A percentile compares a stretch with the other conserved stretches of the same genome.
Evolutionary conservation across 805 yeast genomes (phyloP).

Genomic region (Sugiyamaella floridensis): DNA sequence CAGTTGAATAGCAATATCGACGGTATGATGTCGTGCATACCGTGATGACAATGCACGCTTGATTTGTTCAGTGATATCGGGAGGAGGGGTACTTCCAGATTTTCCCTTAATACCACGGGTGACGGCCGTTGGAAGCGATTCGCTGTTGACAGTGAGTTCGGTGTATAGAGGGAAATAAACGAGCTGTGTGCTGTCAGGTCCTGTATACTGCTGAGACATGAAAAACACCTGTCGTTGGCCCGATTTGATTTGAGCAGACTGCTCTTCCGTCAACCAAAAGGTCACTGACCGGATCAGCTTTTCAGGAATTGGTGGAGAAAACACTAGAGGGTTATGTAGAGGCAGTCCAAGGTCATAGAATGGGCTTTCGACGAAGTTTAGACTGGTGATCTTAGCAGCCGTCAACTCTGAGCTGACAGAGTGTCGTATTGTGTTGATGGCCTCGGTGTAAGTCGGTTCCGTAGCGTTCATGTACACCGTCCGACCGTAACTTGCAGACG

Average conservation of each 20-base stretch:
- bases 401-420: background rate
- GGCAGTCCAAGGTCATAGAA: conserved; percentile 19
- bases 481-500: conserved; percentile 6
- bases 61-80: conserved; percentile 57
- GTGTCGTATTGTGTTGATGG: background rate
- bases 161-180: conserved; percentile 66
- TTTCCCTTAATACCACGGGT: conserved; percentile 65
- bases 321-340: conserved; percentile 18
- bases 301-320: conserved; percentile 10
- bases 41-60: conserved; percentile 8
- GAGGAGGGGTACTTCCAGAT: conserved; percentile 76
- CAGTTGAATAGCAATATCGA: background rate
- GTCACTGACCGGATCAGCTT: conserved; percentile 6
- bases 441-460: background rate
- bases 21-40: background rate
- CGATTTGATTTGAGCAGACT: conserved; percentile 33
- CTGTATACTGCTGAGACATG: conserved; percentile 38
- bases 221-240: conserved; percentile 40
- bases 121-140: conserved; percentile 44
- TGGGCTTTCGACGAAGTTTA: conserved; percentile 23
- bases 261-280: conserved; percentile 41
- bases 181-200: conserved; percentile 13
- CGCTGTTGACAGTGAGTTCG: conserved; percentile 57
- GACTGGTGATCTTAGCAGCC: background rate
- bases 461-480: conserved; percentile 17